Evolutionary conservation across 192 early-diverging fungal species (phyloP).

Genomic region (Backusella sp.): DNA sequence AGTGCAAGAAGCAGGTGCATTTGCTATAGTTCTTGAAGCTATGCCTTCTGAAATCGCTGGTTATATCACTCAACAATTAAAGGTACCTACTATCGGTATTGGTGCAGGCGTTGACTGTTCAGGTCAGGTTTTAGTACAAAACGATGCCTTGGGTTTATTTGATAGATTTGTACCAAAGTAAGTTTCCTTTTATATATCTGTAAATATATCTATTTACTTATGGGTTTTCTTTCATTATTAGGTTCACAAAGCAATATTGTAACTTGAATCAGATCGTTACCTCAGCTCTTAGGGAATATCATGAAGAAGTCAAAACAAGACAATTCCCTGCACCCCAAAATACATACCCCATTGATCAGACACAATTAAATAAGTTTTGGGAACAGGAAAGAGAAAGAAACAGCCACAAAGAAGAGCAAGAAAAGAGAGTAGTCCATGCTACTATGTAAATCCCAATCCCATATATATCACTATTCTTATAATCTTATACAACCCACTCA

Average conservation of each 20-base stretch:
- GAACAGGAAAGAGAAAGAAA: conserved; percentile 15
- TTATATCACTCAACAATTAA: conserved; percentile 75
- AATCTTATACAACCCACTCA: not conserved
- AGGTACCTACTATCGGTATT: conserved; percentile 96
- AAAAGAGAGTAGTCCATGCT: not conserved
- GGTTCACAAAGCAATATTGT: conserved; percentile 89
- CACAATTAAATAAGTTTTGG: conserved; percentile 48
- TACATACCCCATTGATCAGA: conserved; percentile 75
- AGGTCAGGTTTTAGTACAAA: conserved; percentile 92
- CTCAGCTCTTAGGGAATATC: conserved; percentile 71
- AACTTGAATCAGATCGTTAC: conserved; percentile 71
- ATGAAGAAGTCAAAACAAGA: conserved; percentile 71
- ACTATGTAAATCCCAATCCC: not conserved
- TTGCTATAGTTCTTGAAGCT: conserved; percentile 88
- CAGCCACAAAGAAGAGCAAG: not conserved
- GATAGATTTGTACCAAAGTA: conserved; percentile 88
- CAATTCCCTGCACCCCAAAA: conserved; percentile 79
- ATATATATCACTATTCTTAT: not conserved
- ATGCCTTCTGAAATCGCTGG: conserved; percentile 87
- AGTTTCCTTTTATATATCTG: conserved; percentile 14
- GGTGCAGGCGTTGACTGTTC: conserved; percentile 86
- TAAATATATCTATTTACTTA: not conserved
- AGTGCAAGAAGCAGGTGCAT: conserved; percentile 89
- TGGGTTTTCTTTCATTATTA: conserved; percentile 14
- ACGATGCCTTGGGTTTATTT: conserved; percentile 92